These are phyloP conservation scores for Lasiodiplodia citricola DNA, from an alignment of 2,329 filamentous ascomycete genomes.

Conservation along the genomic window DNA sequence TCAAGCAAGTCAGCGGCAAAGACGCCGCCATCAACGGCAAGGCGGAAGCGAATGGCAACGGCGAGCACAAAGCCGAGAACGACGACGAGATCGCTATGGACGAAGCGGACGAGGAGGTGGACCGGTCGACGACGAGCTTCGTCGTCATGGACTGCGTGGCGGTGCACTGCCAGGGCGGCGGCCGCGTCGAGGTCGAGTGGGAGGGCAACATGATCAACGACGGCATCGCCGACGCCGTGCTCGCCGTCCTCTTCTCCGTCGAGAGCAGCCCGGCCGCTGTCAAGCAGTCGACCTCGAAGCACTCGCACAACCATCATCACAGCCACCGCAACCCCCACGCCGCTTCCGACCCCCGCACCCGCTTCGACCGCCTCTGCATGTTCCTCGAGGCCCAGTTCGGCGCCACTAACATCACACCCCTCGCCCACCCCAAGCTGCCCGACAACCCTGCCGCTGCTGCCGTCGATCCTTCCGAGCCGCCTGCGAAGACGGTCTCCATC, in stretches of 20 bases:
- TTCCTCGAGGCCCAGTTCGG: slow-evolving; percentile 98
- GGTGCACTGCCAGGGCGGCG: slow-evolving; percentile 76
- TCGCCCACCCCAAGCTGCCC: slow-evolving; percentile 67
- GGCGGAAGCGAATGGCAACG: slow-evolving; percentile 45
- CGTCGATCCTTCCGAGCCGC: slow-evolving; percentile 30
- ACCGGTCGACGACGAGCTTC: slow-evolving; percentile 59
- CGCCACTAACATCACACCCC: slow-evolving; percentile 72
- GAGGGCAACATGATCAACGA: slow-evolving; percentile 98
- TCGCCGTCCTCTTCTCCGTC: slow-evolving; percentile 88
- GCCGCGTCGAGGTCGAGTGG: slow-evolving; percentile 92
- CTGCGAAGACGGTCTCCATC: slow-evolving; percentile 34
- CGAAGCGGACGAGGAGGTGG: slow-evolving; percentile 69
- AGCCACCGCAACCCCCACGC: slow-evolving; percentile 71
- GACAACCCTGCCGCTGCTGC: slow-evolving; percentile 26
- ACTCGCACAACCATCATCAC: slow-evolving; percentile 47
- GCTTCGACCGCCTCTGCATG: slow-evolving; percentile 85
- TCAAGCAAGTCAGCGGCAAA: slow-evolving; percentile 53
- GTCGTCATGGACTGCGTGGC: slow-evolving; percentile 88
- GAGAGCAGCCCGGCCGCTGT: slow-evolving; percentile 95
- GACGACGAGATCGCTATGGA: slow-evolving; percentile 47
- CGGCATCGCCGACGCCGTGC: slow-evolving; percentile 94
- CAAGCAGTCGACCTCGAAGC: slow-evolving; percentile 61
- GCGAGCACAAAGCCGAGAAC: slow-evolving; percentile 49
- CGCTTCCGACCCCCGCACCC: slow-evolving; percentile 72
- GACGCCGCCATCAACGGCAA: slow-evolving; percentile 42